Base-by-base conservation (phyloP, 1,284 basidiomycete species). In the Mixia osmundae region DNA sequence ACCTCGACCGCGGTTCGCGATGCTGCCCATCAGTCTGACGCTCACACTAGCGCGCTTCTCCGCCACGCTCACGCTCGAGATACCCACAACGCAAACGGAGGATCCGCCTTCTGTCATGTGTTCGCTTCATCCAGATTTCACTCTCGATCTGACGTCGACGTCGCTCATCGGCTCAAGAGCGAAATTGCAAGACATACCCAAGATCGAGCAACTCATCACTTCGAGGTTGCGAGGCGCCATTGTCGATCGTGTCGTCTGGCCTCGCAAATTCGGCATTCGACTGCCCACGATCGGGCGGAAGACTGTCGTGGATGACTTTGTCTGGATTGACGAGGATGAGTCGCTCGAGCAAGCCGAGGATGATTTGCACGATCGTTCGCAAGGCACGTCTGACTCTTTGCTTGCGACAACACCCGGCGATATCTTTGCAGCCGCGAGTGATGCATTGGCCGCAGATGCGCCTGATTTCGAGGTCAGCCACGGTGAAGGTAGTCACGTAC, bases 151-250 rank as follows among this genome's bases (percentile, higher is more conserved):
- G 25, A 60, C 61, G 25, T 62, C 64, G 0, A 59, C 61, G 3
- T 64, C 60, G 32, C 51, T 67, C 12, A 53, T 68, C 3, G 66
- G 66, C 4, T 61, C 60, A 14, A 49, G 65, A 35, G 65, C 65
- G 4, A 67, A 67, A 50, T 52, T 68, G 14, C 64, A 67, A 43
- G 66, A 68, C 45, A 61, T 67, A 2, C 66, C 66, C 8, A 68
- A 68, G 48, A 60, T 68, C 27, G 65, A 68, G 43, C 65, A 68
- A 47, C 56, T 68, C 21, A 56, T 68, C 35, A 47, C 63, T 2
- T 58, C 59, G 3, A 55, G 65, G 3, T 46, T 68, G 0, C 54
- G 64, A 20, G 55, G 55, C 2, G 59, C 55, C 33, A 59, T 68
- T 12, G 57, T 60, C 41, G 61, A 65, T 38, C 55, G 58, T 3